These are phyloP conservation scores for Irpex sp. DNA, from an alignment of 1,284 basidiomycete genomes.

Conservation along the genomic window DNA sequence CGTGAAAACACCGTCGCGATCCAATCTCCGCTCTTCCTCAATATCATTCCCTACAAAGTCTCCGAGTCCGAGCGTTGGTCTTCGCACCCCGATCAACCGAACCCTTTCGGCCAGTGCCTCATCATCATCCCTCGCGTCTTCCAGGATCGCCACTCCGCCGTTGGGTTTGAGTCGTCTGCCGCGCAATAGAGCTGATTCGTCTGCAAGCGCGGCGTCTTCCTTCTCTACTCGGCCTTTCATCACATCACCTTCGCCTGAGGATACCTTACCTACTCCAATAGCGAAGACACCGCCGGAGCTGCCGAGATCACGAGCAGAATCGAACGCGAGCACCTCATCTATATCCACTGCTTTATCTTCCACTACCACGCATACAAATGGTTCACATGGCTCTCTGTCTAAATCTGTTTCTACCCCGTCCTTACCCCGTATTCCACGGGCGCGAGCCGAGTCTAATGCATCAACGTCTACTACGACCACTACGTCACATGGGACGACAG, in stretches of 20 bases:
- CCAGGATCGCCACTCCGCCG: background rate
- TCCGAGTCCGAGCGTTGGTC: background rate
- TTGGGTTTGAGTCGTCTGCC: background rate
- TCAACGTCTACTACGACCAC: slow-evolving; percentile 8
- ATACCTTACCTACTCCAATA: slow-evolving; percentile 11
- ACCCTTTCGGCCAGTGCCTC: background rate
- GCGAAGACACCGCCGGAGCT: slow-evolving; percentile 5
- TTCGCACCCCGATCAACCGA: background rate
- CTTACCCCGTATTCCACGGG: slow-evolving; percentile 2
- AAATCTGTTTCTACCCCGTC: background rate
- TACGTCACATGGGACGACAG: slow-evolving; percentile 3
- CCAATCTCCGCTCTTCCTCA: slow-evolving; percentile 12
- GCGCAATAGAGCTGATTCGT: background rate
- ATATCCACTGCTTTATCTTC: background rate
- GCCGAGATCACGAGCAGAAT: slow-evolving; percentile 15
- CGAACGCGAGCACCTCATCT: slow-evolving; percentile 11
- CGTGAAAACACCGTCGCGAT: slow-evolving; percentile 1
- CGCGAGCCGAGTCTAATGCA: slow-evolving; percentile 5
- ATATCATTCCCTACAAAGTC: slow-evolving; percentile 9
- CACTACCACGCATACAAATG: background rate
- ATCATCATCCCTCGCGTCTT: background rate
- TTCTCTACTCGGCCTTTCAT: slow-evolving; percentile 14
- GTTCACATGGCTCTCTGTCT: slow-evolving; percentile 1
- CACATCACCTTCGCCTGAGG: slow-evolving; percentile 13
- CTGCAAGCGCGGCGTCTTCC: background rate